These are phyloP conservation scores for Alternaria triticina DNA, from an alignment of 2,329 filamentous ascomycete genomes.

Conservation along the genomic window DNA sequence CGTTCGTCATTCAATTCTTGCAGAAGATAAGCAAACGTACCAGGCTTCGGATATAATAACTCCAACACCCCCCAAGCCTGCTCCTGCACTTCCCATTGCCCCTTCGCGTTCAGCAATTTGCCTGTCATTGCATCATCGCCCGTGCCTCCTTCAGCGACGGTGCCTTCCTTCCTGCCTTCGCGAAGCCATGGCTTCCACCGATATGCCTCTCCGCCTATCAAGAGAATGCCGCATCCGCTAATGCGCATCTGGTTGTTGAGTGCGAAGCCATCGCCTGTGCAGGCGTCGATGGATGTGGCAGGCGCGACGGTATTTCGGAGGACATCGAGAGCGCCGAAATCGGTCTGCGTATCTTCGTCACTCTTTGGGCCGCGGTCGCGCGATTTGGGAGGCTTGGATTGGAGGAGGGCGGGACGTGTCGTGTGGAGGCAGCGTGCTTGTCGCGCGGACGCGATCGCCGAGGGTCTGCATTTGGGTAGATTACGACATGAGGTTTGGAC, in stretches of 20 bases:
- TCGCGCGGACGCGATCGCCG: not conserved
- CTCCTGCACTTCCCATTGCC: constrained; percentile 78
- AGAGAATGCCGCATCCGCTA: constrained; percentile 71
- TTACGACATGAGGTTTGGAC: not conserved
- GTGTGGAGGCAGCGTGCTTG: constrained; percentile 30
- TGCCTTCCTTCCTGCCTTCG: constrained; percentile 42
- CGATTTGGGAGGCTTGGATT: constrained; percentile 51
- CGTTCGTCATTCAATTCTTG: not conserved
- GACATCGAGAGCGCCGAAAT: constrained; percentile 80
- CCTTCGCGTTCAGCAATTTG: constrained; percentile 72
- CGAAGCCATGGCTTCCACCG: constrained; percentile 82
- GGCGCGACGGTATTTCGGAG: constrained; percentile 77
- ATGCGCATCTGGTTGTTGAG: constrained; percentile 82
- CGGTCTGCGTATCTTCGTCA: constrained; percentile 68
- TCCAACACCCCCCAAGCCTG: constrained; percentile 77
- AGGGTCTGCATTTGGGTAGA: not conserved
- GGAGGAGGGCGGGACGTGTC: constrained; percentile 14
- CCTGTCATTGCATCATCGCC: constrained; percentile 47
- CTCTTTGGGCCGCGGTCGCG: constrained; percentile 67
- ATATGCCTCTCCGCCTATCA: constrained; percentile 88
- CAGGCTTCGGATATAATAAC: constrained; percentile 85
- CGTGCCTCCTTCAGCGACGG: constrained; percentile 21
- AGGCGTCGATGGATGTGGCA: constrained; percentile 82
- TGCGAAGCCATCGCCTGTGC: constrained; percentile 81
- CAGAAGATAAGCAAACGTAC: constrained; percentile 57